Evolutionary conservation across 306 rosid species (phyloP), one percentile per base, ranked within the genome.

Genomic region (Begonia fuchsioides): DNA sequence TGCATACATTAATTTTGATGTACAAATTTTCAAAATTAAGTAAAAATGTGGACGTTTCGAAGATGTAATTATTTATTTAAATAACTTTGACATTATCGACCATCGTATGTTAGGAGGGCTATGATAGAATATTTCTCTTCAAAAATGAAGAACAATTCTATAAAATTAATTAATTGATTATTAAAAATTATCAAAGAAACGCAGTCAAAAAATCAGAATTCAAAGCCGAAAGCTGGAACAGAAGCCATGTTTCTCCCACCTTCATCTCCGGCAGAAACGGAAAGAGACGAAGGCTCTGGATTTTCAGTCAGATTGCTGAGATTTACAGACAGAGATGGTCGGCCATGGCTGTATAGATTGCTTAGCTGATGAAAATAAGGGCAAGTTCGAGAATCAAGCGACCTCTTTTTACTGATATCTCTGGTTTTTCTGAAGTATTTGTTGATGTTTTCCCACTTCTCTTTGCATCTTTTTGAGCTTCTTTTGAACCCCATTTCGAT

Each of bases 401-500:
- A 73, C 76, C 96, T 83, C 61, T 80, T 87, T 73, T 73, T 87
- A 44, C 66, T 68, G 12, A 52, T 68, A 56, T 83, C 72, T 51
- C 80, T 87, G 2, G 96, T 87, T 59, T 87, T 87, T 32, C 92
- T 83, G 43, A 80, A 83, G 72, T 87, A 87, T 66, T 87, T 87
- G 54, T 83, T 87, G 38, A 87, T 83, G 66, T n/a, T n/a, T n/a
- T n/a, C n/a, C n/a, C n/a, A n/a, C n/a, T n/a, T n/a, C n/a, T n/a
- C n/a, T n/a, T n/a, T n/a, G n/a, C n/a, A n/a, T n/a, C n/a, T n/a
- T n/a, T n/a, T n/a, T n/a, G n/a, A n/a, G n/a, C n/a, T n/a, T 39
- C 96, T 83, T 56, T 68, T 71, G 60, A 75, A 87, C 9, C 96
- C 96, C 69, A 77, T 10, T 32, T 69, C 87, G 32, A 52, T 44